A percentile compares a stretch with the other conserved stretches of the same genome.
phyloP scores from a whole-genome alignment of 352 stramenopile species.

The Phytophthora pseudosyringae region DNA sequence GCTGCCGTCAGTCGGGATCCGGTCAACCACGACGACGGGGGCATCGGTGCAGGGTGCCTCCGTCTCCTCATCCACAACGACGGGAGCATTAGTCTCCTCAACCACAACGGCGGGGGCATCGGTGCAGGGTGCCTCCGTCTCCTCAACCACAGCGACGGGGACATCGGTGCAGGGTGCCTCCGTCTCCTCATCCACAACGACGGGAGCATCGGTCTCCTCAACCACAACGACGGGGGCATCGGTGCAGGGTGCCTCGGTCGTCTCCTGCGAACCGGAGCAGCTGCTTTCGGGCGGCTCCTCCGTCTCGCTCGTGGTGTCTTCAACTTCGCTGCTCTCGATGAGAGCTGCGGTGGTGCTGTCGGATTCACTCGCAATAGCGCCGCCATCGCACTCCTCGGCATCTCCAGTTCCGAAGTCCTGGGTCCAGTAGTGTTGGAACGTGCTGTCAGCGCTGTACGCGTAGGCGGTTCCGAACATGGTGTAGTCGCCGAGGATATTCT shows the following conservation, averaged over 20 bases:
- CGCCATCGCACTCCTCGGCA: slow-evolving; percentile 36
- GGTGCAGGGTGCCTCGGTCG: slow-evolving; percentile 4
- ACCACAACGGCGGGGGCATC: slow-evolving; percentile 1
- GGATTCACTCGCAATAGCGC: neutral
- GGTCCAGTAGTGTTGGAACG: slow-evolving; percentile 57
- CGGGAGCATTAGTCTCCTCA: too few relatives aligned
- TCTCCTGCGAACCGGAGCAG: slow-evolving; percentile 4
- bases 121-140: too few relatives aligned
- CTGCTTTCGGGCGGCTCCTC: neutral
- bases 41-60: slow-evolving; percentile 11
- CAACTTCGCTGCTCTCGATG: slow-evolving; percentile 2
- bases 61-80: slow-evolving; percentile 1
- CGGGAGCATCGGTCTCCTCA: too few relatives aligned
- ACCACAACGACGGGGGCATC: neutral
- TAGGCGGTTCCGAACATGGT: slow-evolving; percentile 46
- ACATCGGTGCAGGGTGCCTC: slow-evolving; percentile 11
- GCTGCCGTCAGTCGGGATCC: too few relatives aligned
- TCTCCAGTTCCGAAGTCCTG: slow-evolving; percentile 50
- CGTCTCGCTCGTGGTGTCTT: slow-evolving; percentile 7
- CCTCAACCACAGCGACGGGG: slow-evolving; percentile 11
- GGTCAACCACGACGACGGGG: slow-evolving; percentile 10
- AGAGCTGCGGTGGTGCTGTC: neutral
- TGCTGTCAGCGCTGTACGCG: slow-evolving; percentile 27
- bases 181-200: slow-evolving; percentile 1
- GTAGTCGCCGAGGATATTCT: slow-evolving; percentile 43